Base-by-base conservation (phyloP, 306 rosid genomes). In the Cicer judaicum region DNA sequence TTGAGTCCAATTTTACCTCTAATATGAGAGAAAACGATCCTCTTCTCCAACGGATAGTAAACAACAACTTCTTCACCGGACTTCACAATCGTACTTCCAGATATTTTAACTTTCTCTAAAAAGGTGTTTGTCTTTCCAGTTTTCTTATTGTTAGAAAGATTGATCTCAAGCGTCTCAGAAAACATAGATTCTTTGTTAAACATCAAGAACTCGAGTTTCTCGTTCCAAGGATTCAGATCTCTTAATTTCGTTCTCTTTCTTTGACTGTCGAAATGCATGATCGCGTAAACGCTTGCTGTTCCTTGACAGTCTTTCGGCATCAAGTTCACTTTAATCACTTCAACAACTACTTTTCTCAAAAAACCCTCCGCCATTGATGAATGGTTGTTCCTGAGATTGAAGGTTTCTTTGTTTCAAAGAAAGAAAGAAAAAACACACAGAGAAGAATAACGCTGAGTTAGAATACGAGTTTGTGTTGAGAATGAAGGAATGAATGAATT, bases 241-340 rank as follows among this genome's bases (percentile, higher is more conserved):
- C 34, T 24, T 24, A 4, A 24, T 24, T 24, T 24, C 4, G 34
- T 24, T 24, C 4, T 24, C 34, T 24, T 24, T 24, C 4, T 24
- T 80, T 93, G 96, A 9, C 97, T 91, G 5, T 93, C 98, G 70
- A 84, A 93, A 81, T 93, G 97, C 0, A 88, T 91, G 6, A 91
- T 88, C 3, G 97, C 98, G 29, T 93, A 93, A 7, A 97, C 97
- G 39, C 96, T 93, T 2, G 97, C 93, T 2, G 98, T 88, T 85
- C 98, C 98, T 82, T 93, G 98, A 15, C 97, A 96, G 55, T 93
- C 97, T 68, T 93, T 93, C 0, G 96, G 98, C 98, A 89, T 93
- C 68, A 93, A 44, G 55, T 93, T 93, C 83, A 97, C 98, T 9
- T 80, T 87, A 74, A 89, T 87, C 14, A 93, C 79, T 68, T 91